Evolutionary conservation across 2,329 filamentous ascomycete genomes (phyloP), one percentile per base, ranked within the genome.

Genomic region (Aspergillus quadricinctus): DNA sequence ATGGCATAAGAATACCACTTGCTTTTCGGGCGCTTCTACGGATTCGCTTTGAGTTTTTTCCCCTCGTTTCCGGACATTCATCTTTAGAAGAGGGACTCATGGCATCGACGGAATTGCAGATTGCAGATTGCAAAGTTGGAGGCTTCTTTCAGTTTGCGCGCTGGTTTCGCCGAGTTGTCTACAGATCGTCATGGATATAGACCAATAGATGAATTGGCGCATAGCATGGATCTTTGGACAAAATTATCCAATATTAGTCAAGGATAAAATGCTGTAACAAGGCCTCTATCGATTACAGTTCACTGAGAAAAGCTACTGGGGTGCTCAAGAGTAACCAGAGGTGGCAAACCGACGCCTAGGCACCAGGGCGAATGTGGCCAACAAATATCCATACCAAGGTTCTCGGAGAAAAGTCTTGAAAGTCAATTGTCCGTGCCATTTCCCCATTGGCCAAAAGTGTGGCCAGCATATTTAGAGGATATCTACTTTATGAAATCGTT

Each of bases 81-180:
- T 54, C 41, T 49, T 29, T 52, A 51, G 23, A 50, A 35, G 23
- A 45, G 17, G 21, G 40, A 19, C 27, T 27, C 29, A 29, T 29
- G n/a, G 19, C 40, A 19, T n/a, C 35, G 46, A 54, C 55, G 53
- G 52, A 48, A 49, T 29, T 49, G 29, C 48, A 49, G 25, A 21
- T 49, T 21, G 40, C 50, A 31, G n/a, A n/a, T n/a, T n/a, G n/a
- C n/a, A n/a, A 53, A 28, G 37, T 51, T 53, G 50, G n/a, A 28
- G 28, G 14, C 31, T 37, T 37, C 31, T 35, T 17, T 37, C 31
- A 8, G 31, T 7, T 37, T 37, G 31, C 31, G 31, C 31, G 31
- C 14, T 17, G 31, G 31, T 37, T 37, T 37, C 31, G 31, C 31
- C 31, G 14, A 17, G 31, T 37, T 37, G 31, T 37, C 31, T 37